Evolutionary conservation across 331 rosid genomes (phyloP).

Genomic region (Stylosanthes scabra): DNA sequence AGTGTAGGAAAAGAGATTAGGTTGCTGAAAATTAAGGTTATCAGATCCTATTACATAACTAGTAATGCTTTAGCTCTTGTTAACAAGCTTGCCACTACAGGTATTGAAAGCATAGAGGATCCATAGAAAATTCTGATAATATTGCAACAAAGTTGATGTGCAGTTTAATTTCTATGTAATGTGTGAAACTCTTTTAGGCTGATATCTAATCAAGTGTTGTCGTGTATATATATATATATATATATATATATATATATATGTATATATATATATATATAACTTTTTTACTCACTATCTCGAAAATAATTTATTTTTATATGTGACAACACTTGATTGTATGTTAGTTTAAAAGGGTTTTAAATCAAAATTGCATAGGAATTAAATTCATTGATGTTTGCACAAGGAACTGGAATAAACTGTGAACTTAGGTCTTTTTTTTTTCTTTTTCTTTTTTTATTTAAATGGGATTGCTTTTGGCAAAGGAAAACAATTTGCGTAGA

Average conservation of each 20-base stretch:
- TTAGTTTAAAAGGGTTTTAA: too few species aligned
- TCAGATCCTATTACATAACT: conserved; percentile 44
- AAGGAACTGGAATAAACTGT: conserved; percentile 2
- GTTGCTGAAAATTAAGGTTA: conserved; percentile 47
- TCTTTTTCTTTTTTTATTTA: neutral
- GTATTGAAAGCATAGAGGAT: conserved; percentile 37
- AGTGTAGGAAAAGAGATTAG: conserved; percentile 36
- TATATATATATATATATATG: too few species aligned
- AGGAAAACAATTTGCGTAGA: neutral
- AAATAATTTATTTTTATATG: too few species aligned
- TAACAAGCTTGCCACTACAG: conserved; percentile 62
- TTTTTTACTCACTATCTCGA: too few species aligned
- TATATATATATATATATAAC: too few species aligned
- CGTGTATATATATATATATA: too few species aligned
- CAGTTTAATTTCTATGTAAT: too few species aligned
- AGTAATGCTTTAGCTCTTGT: conserved; percentile 76
- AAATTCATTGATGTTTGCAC: neutral
- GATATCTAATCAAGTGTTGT: too few species aligned
- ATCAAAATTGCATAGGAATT: too few species aligned
- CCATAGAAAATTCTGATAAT: conserved; percentile 31
- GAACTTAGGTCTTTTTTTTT: neutral
- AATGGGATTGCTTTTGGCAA: neutral
- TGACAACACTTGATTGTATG: too few species aligned
- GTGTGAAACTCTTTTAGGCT: too few species aligned
- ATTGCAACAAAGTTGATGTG: neutral